Percentiles rank a stretch among this genome's conserved stretches.
These are phyloP conservation scores for Termitomyces sp. DNA, from an alignment of 768 basidiomycete genomes.

Conservation along the genomic window DNA sequence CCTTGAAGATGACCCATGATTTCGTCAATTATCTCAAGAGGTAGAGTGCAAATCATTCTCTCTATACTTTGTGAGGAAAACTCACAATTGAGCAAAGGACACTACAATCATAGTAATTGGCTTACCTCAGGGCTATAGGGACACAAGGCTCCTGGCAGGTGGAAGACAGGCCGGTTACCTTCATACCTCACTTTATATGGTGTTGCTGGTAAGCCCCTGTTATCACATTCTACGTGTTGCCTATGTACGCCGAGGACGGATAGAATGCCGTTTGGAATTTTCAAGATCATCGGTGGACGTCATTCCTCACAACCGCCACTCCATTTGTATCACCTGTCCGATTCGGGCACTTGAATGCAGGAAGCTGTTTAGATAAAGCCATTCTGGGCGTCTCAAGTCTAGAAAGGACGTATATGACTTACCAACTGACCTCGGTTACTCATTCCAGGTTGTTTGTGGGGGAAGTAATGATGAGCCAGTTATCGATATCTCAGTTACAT, in stretches of 20 bases:
- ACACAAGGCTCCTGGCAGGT: not conserved
- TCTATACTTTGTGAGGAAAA: not conserved
- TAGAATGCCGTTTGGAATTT: no score
- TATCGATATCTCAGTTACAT: no score
- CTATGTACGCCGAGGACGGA: not conserved
- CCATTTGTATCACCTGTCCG: no score
- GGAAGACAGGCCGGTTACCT: not conserved
- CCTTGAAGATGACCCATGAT: constrained; percentile 27
- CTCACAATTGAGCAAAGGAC: not conserved
- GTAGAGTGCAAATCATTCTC: constrained; percentile 19
- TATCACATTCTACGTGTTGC: not conserved
- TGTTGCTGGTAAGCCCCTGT: not conserved
- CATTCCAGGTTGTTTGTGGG: no score
- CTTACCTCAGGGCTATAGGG: not conserved
- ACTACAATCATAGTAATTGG: not conserved
- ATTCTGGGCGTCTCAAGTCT: not conserved
- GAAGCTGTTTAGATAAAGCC: not conserved
- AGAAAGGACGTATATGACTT: not conserved
- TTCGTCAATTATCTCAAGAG: constrained; percentile 29
- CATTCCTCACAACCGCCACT: no score
- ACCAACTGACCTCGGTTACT: no score
- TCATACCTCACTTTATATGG: not conserved
- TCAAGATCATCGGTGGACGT: no score
- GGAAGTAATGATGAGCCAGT: no score
- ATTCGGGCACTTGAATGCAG: no score